phyloP scores from a whole-genome alignment of 495 filamentous ascomycete species.

The Penicillium roqueforti region DNA sequence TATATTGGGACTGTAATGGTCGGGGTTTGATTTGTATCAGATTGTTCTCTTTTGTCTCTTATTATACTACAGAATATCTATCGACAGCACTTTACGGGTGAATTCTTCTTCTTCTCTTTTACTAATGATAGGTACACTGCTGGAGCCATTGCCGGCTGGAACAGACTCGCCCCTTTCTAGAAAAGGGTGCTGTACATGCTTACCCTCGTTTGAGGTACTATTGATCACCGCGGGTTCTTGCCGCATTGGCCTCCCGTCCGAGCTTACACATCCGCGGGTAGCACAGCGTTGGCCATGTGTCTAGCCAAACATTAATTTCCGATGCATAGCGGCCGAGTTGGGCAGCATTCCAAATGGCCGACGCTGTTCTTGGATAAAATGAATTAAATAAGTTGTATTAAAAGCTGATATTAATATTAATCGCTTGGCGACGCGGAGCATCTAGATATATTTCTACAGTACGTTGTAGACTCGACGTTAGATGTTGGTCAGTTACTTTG shows the following conservation, averaged over 20 bases:
- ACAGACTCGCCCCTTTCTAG: neutral
- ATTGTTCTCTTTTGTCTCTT: neutral
- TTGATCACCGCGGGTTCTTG: conserved; percentile 2
- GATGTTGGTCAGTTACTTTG: conserved; percentile 3
- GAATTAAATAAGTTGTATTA: neutral
- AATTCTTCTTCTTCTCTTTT: neutral
- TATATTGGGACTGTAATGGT: neutral
- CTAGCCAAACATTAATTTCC: conserved; percentile 11
- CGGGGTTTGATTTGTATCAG: neutral
- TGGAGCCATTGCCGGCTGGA: neutral
- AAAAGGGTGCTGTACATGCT: neutral
- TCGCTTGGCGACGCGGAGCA: neutral
- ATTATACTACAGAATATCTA: conserved; percentile 9
- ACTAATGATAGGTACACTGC: neutral
- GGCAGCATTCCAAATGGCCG: conserved; percentile 3
- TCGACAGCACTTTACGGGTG: neutral
- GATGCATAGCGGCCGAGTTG: conserved; percentile 2
- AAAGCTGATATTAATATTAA: neutral
- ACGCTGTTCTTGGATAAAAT: neutral
- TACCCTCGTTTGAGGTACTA: neutral
- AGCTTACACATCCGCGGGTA: conserved; percentile 4
- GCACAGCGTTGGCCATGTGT: conserved; percentile 13
- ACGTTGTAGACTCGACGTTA: conserved; percentile 1
- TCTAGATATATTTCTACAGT: neutral
- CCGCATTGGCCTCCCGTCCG: conserved; percentile 7